Base-by-base conservation (phyloP, 2,329 filamentous ascomycete species). In the Chalaropsis ovoidea region DNA sequence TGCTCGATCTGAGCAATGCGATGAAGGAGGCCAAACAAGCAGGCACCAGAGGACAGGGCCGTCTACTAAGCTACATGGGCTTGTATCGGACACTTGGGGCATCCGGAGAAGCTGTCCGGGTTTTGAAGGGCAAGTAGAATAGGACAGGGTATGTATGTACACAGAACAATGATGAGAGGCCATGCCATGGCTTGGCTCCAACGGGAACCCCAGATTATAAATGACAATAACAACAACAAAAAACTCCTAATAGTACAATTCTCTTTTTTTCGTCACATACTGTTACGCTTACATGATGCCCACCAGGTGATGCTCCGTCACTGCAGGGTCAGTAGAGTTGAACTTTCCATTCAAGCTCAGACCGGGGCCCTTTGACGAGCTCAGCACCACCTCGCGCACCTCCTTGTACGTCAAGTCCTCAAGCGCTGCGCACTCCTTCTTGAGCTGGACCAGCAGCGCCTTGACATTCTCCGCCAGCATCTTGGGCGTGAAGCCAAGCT, bases 341-440 rank as follows among this genome's bases (percentile, higher is more conserved):
- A 94, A 88, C 65, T 87, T 84, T 66, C 92, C 93, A 73, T 84
- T 95, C 74, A 99, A 77, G 73, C 86, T 90, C 78, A 99, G 85
- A 0, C 90, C 93, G 1, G 94, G 92, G 1, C 88, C 86, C 72
- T 94, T 82, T 6, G 93, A 95, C 13, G 91, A 90, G 78, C 89
- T 93, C 71, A 99, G 77, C 42, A 97, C 88, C 74, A 86, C 80
- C 73, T 86, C 83, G 71, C 82, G 75, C 49, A 79, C 74, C 69
- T 75, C 75, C 71, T 77, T 78, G 62, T 78, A 75, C 67, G 76
- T 72, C 69, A 74, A 75, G 66, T 80, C 79, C 69, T 86, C 86
- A 63, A 97, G 80, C 69, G 89, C 79, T 17, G 79, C 78, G 61
- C 92, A 86, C 73, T 96, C 90, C 71, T 84, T 84, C 83, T 90